These are phyloP conservation scores for Yarrowia sp. DNA, from an alignment of 805 yeast species.

Conservation along the genomic window DNA sequence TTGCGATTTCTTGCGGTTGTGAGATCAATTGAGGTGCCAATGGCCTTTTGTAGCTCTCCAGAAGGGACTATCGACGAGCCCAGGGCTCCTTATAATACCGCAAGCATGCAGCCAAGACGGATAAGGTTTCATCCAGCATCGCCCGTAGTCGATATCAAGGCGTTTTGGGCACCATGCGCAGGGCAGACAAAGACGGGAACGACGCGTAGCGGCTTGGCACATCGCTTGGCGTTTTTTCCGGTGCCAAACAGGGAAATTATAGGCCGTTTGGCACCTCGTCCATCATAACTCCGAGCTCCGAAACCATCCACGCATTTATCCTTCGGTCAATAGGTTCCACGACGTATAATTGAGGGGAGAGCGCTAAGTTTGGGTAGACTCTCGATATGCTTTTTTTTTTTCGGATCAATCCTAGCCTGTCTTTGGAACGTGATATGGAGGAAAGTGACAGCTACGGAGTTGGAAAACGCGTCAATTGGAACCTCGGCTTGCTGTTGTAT, in stretches of 20 bases:
- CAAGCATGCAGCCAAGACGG: constrained; percentile 15
- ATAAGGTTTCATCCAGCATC: neutral
- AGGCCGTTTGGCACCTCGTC: neutral
- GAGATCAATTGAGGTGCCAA: neutral
- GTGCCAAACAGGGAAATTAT: neutral
- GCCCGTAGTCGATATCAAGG: neutral
- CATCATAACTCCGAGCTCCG: neutral
- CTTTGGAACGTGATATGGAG: neutral
- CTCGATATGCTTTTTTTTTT: neutral
- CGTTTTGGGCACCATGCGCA: neutral
- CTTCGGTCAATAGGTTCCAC: neutral
- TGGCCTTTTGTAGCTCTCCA: neutral
- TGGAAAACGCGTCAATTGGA: too few species aligned
- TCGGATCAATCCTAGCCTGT: neutral
- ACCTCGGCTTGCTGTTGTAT: too few species aligned
- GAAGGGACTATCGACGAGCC: neutral
- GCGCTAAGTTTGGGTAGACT: neutral
- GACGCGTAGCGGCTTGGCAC: neutral
- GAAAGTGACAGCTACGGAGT: too few species aligned
- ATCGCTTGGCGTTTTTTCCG: neutral
- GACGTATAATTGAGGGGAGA: neutral
- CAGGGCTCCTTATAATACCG: neutral
- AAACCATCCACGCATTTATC: neutral
- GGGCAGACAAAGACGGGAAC: neutral
- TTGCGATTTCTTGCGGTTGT: neutral